Percentiles rank a stretch among this genome's conserved stretches.
phyloP scores from a whole-genome alignment of 371 early-diverging fungal species.

The Saksenaea vasiformis region DNA sequence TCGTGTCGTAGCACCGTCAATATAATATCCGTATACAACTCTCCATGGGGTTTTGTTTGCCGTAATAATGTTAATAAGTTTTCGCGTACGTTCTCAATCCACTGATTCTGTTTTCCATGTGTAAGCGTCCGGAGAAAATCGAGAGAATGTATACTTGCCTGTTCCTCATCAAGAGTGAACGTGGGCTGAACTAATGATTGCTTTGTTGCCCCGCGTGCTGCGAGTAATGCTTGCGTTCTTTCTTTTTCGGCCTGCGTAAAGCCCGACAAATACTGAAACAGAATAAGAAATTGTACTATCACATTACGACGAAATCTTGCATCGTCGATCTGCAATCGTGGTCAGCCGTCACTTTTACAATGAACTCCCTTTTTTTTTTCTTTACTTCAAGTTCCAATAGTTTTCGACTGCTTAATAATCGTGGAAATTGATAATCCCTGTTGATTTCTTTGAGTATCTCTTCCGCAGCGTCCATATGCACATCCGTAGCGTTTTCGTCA shows the following conservation, averaged over 20 bases:
- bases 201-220: constrained; percentile 33
- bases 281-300: constrained; percentile 75
- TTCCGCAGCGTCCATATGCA: constrained; percentile 34
- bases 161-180: constrained; percentile 34
- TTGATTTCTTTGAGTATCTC: constrained; percentile 34
- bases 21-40: constrained; percentile 47
- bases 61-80: constrained; percentile 24
- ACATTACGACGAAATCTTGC: constrained; percentile 76
- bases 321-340: constrained; percentile 53
- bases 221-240: constrained; percentile 31
- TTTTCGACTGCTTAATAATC: constrained; percentile 71
- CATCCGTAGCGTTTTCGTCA: constrained; percentile 31
- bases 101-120: constrained; percentile 6
- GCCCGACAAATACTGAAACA: constrained; percentile 64
- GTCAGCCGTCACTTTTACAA: background rate
- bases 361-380: background rate
- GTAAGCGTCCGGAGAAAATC: background rate
- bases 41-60: constrained; percentile 46
- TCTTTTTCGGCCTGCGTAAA: constrained; percentile 42
- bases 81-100: constrained; percentile 31
- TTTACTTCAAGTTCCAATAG: constrained; percentile 74
- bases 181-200: constrained; percentile 35
- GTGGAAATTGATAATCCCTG: constrained; percentile 67
- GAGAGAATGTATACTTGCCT: constrained; percentile 16
- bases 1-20: constrained; percentile 40